A percentile compares a stretch with the other conserved stretches of the same genome.
These are phyloP conservation scores for Sanghuangporus weigelae DNA, from an alignment of 1,284 basidiomycete species.

Conservation along the genomic window DNA sequence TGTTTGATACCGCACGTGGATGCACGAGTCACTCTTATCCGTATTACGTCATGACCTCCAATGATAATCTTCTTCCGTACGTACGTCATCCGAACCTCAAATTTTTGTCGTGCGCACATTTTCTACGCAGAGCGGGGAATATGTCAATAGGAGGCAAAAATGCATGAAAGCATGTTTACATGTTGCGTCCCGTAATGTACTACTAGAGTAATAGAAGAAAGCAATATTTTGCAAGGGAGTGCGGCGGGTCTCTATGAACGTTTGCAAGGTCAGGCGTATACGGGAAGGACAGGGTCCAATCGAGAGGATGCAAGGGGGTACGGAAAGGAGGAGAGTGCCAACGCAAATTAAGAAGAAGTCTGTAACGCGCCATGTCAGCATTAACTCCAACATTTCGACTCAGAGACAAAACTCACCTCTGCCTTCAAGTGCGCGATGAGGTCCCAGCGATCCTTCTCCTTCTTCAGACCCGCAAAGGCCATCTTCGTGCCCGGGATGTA, in stretches of 20 bases:
- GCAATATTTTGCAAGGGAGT: not conserved
- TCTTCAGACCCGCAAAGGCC: constrained; percentile 97
- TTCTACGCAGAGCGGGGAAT: not conserved
- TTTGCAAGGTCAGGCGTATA: not conserved
- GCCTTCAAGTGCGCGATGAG: constrained; percentile 78
- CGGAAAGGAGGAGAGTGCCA: not conserved
- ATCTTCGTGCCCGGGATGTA: constrained; percentile 97
- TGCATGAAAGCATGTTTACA: not conserved
- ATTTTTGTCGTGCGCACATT: too few species aligned
- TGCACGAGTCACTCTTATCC: too few species aligned
- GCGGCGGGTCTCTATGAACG: not conserved
- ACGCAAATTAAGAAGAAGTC: not conserved
- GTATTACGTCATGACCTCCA: too few species aligned
- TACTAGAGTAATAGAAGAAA: not conserved
- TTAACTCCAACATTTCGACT: not conserved
- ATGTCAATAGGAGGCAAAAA: not conserved
- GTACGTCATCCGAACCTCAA: too few species aligned
- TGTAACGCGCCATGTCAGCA: not conserved
- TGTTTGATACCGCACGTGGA: too few species aligned
- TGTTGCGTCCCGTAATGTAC: not conserved
- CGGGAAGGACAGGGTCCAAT: not conserved
- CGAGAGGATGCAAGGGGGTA: not conserved
- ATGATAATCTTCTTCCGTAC: too few species aligned
- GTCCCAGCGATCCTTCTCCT: constrained; percentile 93
- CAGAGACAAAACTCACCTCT: constrained; percentile 38